Base-by-base conservation (phyloP, 2,329 filamentous ascomycete species). In the Fusarium irregulare region DNA sequence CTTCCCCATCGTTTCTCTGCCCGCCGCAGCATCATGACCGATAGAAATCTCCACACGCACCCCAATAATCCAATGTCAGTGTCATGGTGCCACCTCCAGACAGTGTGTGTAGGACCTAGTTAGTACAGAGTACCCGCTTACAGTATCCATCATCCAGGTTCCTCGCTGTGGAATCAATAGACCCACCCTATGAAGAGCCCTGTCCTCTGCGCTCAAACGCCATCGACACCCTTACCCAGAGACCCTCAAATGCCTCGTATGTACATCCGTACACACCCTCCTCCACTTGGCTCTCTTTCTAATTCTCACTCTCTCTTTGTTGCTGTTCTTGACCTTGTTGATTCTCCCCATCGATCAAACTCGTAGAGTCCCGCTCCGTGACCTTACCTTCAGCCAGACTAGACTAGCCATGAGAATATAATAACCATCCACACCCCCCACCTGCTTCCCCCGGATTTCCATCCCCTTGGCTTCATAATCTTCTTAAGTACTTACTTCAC, bases 351-450 rank as follows among this genome's bases (percentile, higher is more conserved):
- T 63, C 54, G 69, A 62, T 71, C 64, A 68, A 73, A 73, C 66
- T 71, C 49, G 57, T 73, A 60, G 60, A 59, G 60, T 62, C 66
- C 67, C 71, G 49, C 60, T 69, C 60, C 57, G 59, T 63, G 60
- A 67, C 66, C 34, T 41, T 54, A 65, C 66, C 34, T 41, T 54
- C 41, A 49, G 44, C 25, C 32, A 25, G 60, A 68, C 68, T 62
- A 60, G 70, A 55, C 72, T 72, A 73, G 57, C 54, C 32, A 71
- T 46, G 65, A 68, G 71, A 76, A 75, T 76, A 76, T 76, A 76
- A 76, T 75, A 75, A 69, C 66, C 75, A 74, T 75, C 72, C 75
- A 73, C 75, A 59, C 75, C 73, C 75, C 72, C 75, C 75, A 74
- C 73, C 73, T 68, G 56, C 70, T 60, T 59, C 71, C 74, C 75